Percentiles rank a stretch among this genome's conserved stretches.
Evolutionary conservation across 345 rosid species (phyloP).

Genomic region (Gossypium thurberi): DNA sequence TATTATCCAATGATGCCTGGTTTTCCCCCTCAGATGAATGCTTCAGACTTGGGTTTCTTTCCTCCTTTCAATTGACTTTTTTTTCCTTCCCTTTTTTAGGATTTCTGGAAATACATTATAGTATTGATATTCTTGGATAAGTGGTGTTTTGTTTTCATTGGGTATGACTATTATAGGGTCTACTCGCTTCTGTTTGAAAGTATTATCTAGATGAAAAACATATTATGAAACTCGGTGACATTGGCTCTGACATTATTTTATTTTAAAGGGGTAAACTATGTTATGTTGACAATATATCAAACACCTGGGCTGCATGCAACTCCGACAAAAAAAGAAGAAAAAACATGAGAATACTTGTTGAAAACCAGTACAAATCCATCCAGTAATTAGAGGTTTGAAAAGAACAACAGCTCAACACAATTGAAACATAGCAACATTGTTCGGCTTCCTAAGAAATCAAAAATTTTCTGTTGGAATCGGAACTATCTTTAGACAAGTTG

Average conservation of each 20-base stretch:
- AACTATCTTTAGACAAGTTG: background rate
- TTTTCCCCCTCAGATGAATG: background rate
- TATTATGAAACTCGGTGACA: background rate
- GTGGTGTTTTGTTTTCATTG: background rate
- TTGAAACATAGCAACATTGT: background rate
- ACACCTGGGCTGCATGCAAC: conserved; percentile 9
- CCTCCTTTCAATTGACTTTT: background rate
- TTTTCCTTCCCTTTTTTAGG: no score
- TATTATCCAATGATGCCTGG: background rate
- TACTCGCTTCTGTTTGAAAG: background rate
- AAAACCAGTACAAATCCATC: background rate
- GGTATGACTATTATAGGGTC: background rate
- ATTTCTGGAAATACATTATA: background rate
- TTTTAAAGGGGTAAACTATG: background rate
- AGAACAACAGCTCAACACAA: background rate
- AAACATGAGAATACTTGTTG: background rate
- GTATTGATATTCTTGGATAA: background rate
- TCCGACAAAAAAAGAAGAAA: background rate
- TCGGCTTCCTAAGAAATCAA: background rate
- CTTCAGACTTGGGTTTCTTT: background rate
- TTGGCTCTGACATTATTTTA: background rate
- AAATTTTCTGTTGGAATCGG: conserved; percentile 9
- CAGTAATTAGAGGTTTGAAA: background rate
- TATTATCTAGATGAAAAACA: background rate
- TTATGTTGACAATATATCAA: background rate